A percentile compares a stretch with the other conserved stretches of the same genome.
phyloP scores from a whole-genome alignment of 139 green algal species.

The Dunaliella sp. region DNA sequence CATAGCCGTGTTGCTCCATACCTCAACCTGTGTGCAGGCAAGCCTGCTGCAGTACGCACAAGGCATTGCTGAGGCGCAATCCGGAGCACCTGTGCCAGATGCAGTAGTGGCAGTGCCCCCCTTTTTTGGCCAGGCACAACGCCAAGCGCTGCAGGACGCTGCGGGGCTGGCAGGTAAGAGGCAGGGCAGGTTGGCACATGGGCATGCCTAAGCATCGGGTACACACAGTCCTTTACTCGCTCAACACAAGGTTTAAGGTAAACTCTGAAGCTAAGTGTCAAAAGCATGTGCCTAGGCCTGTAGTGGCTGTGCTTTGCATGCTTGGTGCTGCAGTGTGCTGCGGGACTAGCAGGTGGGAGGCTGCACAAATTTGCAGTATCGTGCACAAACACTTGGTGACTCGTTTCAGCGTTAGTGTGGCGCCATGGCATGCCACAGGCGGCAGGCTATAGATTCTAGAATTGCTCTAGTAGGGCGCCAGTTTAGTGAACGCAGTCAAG shows the following conservation, averaged over 20 bases:
- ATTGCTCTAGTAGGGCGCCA: too few species aligned
- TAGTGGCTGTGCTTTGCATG: slow-evolving; percentile 86
- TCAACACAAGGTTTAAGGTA: too few species aligned
- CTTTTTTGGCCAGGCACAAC: slow-evolving; percentile 83
- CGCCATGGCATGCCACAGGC: too few species aligned
- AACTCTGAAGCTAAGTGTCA: too few species aligned
- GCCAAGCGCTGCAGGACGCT: slow-evolving; percentile 81
- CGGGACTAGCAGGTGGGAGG: slow-evolving; percentile 39
- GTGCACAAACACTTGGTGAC: too few species aligned
- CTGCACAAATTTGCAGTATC: too few species aligned
- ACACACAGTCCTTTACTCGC: too few species aligned
- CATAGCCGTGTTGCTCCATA: neutral
- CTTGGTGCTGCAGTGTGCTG: slow-evolving; percentile 86
- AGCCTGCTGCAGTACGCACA: slow-evolving; percentile 86
- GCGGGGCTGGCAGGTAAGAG: slow-evolving; percentile 46
- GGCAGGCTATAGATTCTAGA: too few species aligned
- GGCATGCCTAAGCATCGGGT: too few species aligned
- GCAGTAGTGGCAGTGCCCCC: slow-evolving; percentile 85
- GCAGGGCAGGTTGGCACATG: too few species aligned
- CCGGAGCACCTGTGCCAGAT: slow-evolving; percentile 67
- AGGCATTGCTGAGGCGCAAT: slow-evolving; percentile 70
- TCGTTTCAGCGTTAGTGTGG: too few species aligned
- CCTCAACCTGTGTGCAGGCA: slow-evolving; percentile 50
- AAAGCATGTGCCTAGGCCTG: slow-evolving; percentile 77
- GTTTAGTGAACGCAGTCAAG: too few species aligned